These are phyloP conservation scores for Rubia peregrina DNA, from an alignment of 305 asterid species.

Conservation along the genomic window DNA sequence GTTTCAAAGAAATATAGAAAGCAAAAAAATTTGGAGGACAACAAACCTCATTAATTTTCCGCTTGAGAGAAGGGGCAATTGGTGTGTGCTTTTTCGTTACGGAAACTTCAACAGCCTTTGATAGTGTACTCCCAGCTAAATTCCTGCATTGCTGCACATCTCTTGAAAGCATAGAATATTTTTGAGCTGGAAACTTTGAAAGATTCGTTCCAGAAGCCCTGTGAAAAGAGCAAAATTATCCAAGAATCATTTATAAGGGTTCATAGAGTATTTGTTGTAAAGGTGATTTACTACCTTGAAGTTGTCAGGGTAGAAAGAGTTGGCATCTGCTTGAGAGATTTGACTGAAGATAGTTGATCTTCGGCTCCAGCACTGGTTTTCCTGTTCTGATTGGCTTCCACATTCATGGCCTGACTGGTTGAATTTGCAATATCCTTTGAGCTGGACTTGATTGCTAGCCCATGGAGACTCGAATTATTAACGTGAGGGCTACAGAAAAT, in stretches of 20 bases:
- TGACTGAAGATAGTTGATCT: slow-evolving; percentile 31
- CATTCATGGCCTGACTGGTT: slow-evolving; percentile 17
- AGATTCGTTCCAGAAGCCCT: slow-evolving; percentile 38
- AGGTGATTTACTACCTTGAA: slow-evolving; percentile 37
- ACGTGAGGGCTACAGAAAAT: slow-evolving; percentile 32
- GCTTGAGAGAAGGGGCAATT: slow-evolving; percentile 42
- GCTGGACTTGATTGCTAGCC: slow-evolving; percentile 32
- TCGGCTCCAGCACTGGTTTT: slow-evolving; percentile 26
- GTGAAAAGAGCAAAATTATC: slow-evolving; percentile 19
- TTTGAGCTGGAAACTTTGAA: slow-evolving; percentile 28
- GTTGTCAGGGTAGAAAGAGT: slow-evolving; percentile 36
- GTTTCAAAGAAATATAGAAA: background rate
- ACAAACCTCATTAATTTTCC: slow-evolving; percentile 53
- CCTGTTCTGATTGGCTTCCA: slow-evolving; percentile 26
- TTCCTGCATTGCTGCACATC: slow-evolving; percentile 28
- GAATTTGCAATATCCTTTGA: slow-evolving; percentile 30
- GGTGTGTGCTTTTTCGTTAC: slow-evolving; percentile 32
- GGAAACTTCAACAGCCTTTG: slow-evolving; percentile 22
- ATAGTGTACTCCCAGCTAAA: slow-evolving; percentile 23
- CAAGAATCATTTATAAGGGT: slow-evolving; percentile 13
- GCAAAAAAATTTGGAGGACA: background rate
- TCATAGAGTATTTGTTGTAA: background rate
- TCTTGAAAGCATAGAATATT: slow-evolving; percentile 28
- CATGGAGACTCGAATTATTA: slow-evolving; percentile 28
- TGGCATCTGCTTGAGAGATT: slow-evolving; percentile 32